Conservation (phyloP, 139 green algal species). For the Diplosphaera chodatii region DNA sequence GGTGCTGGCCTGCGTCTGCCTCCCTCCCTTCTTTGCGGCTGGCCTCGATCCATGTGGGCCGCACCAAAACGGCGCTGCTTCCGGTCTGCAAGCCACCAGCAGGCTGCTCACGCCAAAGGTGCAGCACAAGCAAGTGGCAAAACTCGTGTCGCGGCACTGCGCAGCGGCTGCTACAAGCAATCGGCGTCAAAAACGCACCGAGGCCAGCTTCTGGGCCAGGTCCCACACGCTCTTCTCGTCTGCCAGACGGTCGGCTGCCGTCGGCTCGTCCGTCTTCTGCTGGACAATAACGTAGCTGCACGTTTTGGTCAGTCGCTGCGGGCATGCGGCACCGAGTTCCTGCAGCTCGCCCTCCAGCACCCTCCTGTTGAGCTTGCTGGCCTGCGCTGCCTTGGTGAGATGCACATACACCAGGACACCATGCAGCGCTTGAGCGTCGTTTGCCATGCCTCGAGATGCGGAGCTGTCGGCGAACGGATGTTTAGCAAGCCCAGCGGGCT, state of each 20-base stretch:
- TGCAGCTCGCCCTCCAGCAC: not conserved
- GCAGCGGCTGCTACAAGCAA: too few species aligned
- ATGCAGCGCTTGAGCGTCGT: too few species aligned
- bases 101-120: too few species aligned
- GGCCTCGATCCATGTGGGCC: not conserved
- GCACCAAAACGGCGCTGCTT: not conserved
- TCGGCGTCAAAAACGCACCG: too few species aligned
- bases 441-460: too few species aligned
- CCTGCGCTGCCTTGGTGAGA: not conserved
- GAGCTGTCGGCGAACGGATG: too few species aligned
- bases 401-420: not conserved
- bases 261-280: not conserved
- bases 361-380: not conserved
- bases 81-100: too few species aligned
- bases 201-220: not conserved
- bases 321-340: not conserved
- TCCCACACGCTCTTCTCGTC: not conserved
- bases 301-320: not conserved
- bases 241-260: not conserved
- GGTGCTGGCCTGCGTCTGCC: not conserved
- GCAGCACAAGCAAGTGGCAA: too few species aligned
- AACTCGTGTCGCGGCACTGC: too few species aligned
- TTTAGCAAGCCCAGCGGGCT: too few species aligned
- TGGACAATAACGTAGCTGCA: not conserved
- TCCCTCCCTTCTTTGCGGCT: not conserved